These are phyloP conservation scores for Scedosporium apiospermum DNA, from an alignment of 2,329 filamentous ascomycete genomes.

Conservation along the genomic window DNA sequence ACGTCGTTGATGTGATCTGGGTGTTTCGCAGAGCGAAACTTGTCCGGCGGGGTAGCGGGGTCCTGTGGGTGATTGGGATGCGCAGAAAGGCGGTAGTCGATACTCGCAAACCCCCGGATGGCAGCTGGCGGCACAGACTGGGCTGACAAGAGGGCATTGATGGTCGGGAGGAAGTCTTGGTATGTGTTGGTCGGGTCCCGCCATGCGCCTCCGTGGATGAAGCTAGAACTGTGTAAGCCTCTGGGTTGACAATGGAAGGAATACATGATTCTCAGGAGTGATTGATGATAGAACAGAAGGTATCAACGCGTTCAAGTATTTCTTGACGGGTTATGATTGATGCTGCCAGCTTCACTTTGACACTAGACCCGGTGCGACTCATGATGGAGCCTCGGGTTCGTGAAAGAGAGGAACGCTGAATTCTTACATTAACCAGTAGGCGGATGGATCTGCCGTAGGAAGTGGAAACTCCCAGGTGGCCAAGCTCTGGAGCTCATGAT, in stretches of 20 bases:
- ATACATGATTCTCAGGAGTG: constrained; percentile 20
- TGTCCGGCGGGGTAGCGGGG: constrained; percentile 6
- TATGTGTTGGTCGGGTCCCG: constrained; percentile 13
- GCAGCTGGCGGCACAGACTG: constrained; percentile 49
- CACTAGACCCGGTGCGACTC: no score
- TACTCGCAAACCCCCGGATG: constrained; percentile 20
- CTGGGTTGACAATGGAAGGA: constrained; percentile 17
- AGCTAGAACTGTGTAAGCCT: constrained; percentile 42
- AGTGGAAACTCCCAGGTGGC: background rate
- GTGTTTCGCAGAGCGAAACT: constrained; percentile 38
- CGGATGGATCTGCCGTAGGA: background rate
- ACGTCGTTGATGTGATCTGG: constrained; percentile 53
- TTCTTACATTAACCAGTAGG: constrained; percentile 3
- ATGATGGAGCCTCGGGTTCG: no score
- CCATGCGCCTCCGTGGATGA: constrained; percentile 19
- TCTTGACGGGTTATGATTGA: no score
- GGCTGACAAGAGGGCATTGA: constrained; percentile 29
- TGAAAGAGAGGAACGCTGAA: background rate
- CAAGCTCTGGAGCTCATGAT: constrained; percentile 5
- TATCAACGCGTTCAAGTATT: no score
- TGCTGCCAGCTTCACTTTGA: constrained; percentile 25
- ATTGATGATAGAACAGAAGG: no score
- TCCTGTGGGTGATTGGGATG: constrained; percentile 33
- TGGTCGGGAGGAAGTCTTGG: constrained; percentile 8
- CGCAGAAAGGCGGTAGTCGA: constrained; percentile 53